Evolutionary conservation across 352 stramenopile genomes (phyloP), one percentile per base, ranked within the genome.

Genomic region (Peronospora belbahrii): DNA sequence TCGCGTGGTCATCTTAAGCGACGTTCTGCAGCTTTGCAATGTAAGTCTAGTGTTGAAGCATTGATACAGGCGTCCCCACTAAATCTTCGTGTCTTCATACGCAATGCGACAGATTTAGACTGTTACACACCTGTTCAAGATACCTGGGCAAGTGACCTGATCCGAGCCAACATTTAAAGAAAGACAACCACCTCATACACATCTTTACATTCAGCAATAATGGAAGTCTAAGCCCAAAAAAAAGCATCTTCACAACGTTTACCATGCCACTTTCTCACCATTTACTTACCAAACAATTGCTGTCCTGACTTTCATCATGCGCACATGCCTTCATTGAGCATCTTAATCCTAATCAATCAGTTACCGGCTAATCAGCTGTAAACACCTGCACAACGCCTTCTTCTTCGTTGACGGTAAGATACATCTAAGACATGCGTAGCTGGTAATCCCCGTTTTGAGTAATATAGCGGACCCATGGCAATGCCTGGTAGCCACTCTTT

Each of bases 391-490:
- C 48, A 23, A 58, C 28, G 24, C 30, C 38, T 48, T 37, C 37
- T 20, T 40, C 28, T 23, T 27, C 23, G 27, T 41, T 48, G 23
- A 31, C 34, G 39, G 30, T 43, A 43, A 14, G 17, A 17, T 28
- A 20, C 18, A n/a, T 53, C 66, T 96, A 98, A 52, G 88, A 95
- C 95, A 99, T 99, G 67, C 97, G 77, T 46, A 99, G 63, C 73
- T 98, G 94, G 73, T 99, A 99, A 67, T 99, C 93, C 25, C 96
- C 97, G 68, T 98, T 98, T 56, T 97, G 94, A 61, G 97, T 99
- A 74, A 99, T 99, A 80, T 99, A 99, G 39, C 94, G 83, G 42
- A 99, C 97, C 97, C 97, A 99, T 42, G 96, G 96, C 45, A 99
- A 72, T 35, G 97, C 96, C 67, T 98, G 90, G 79, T 99, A 99